phyloP scores from a whole-genome alignment of 2,329 filamentous ascomycete genomes.

The Polychaeton citri region DNA sequence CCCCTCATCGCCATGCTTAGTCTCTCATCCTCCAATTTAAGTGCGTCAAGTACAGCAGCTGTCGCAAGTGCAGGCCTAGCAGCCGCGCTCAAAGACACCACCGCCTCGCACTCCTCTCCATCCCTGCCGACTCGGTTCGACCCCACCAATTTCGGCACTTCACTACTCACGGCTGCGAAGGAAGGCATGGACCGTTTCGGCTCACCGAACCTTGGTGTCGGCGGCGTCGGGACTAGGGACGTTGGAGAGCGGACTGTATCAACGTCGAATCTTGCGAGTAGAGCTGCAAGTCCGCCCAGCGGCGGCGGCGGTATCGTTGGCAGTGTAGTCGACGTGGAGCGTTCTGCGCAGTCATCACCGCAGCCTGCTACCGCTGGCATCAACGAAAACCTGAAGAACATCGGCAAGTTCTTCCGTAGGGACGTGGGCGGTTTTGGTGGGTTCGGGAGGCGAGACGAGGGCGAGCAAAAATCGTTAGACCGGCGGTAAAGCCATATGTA shows the following conservation, averaged over 20 bases:
- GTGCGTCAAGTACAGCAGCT: constrained; percentile 10
- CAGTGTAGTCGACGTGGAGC: background rate
- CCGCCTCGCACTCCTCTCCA: constrained; percentile 16
- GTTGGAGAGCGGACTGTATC: constrained; percentile 12
- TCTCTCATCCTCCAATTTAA: constrained; percentile 31
- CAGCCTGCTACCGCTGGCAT: constrained; percentile 51
- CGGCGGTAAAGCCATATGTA: too few species aligned
- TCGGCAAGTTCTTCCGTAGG: constrained; percentile 89
- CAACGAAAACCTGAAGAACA: constrained; percentile 88
- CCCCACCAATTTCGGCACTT: constrained; percentile 68
- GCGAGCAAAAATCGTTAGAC: background rate
- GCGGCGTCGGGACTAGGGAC: constrained; percentile 6
- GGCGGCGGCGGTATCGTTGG: constrained; percentile 15
- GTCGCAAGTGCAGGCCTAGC: constrained; percentile 8
- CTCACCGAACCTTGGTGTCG: constrained; percentile 36
- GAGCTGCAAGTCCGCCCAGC: constrained; percentile 16
- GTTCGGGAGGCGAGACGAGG: constrained; percentile 39
- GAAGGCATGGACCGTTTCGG: constrained; percentile 72
- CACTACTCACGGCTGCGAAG: constrained; percentile 73
- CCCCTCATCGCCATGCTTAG: constrained; percentile 55
- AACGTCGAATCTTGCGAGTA: constrained; percentile 18
- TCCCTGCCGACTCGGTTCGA: constrained; percentile 50
- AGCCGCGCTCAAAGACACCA: constrained; percentile 21
- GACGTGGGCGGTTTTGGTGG: constrained; percentile 69
- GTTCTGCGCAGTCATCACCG: constrained; percentile 1